These are phyloP conservation scores for Uronychia binucleata DNA, from an alignment of 73 alveolate genomes.

Conservation along the genomic window DNA sequence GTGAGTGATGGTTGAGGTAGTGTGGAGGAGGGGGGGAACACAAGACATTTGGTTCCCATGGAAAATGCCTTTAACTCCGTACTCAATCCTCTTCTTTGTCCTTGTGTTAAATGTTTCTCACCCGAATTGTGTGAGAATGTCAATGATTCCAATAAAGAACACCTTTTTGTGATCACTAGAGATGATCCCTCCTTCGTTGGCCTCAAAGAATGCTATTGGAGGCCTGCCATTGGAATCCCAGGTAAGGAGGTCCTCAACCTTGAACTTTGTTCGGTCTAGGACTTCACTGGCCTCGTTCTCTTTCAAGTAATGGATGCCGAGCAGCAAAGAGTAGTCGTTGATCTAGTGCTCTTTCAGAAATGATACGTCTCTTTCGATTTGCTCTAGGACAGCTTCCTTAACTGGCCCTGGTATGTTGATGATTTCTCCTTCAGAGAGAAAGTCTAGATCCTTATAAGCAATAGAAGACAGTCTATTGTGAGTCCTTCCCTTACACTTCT, in stretches of 20 bases:
- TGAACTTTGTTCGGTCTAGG: not conserved
- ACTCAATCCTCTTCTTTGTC: slow-evolving; percentile 63
- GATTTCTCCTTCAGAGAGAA: slow-evolving; percentile 63
- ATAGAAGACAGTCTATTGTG: slow-evolving; percentile 56
- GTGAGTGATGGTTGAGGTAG: too few relatives aligned
- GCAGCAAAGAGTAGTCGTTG: slow-evolving; percentile 88
- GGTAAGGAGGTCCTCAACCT: not conserved
- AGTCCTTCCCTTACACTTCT: not conserved
- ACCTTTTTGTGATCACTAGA: slow-evolving; percentile 65
- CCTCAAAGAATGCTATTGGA: slow-evolving; percentile 44
- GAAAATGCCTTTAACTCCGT: slow-evolving; percentile 46
- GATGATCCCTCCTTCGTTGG: slow-evolving; percentile 81
- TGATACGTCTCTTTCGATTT: slow-evolving; percentile 73
- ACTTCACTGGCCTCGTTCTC: slow-evolving; percentile 27
- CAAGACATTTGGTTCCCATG: slow-evolving; percentile 48
- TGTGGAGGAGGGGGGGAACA: slow-evolving; percentile 44
- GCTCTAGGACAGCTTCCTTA: slow-evolving; percentile 62
- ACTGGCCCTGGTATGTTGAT: slow-evolving; percentile 69
- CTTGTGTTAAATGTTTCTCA: not conserved
- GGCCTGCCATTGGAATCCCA: not conserved
- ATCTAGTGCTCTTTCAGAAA: slow-evolving; percentile 71
- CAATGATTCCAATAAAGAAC: slow-evolving; percentile 93
- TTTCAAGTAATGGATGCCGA: slow-evolving; percentile 80
- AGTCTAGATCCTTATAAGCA: slow-evolving; percentile 91
- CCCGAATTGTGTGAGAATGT: slow-evolving; percentile 79